Percentiles rank a stretch among this genome's conserved stretches.
Evolutionary conservation across 1,284 basidiomycete genomes (phyloP).

Genomic region (Butyriboletus regius): DNA sequence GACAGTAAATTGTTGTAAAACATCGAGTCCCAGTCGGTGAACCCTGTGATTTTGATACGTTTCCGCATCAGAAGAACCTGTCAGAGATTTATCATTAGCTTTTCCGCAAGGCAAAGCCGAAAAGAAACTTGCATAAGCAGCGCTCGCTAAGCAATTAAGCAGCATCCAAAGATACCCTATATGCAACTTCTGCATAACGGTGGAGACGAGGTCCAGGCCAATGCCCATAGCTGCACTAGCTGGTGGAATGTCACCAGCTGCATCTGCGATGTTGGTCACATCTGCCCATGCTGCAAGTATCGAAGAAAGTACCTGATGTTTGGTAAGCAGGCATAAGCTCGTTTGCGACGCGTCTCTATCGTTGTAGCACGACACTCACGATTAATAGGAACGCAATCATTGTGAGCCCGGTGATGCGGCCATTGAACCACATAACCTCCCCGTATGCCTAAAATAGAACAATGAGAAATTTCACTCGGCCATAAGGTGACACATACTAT

Average conservation of each 20-base stretch:
- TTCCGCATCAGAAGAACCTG: conserved; percentile 94
- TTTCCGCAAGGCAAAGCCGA: conserved; percentile 5
- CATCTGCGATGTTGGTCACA: conserved; percentile 51
- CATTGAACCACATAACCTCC: conserved; percentile 95
- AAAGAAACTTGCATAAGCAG: conserved; percentile 70
- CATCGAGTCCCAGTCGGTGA: conserved; percentile 99
- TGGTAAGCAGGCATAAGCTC: not conserved
- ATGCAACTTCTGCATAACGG: conserved; percentile 56
- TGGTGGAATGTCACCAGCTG: conserved; percentile 35
- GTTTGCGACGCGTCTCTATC: not conserved
- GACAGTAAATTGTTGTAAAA: conserved; percentile 98
- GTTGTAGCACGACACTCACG: conserved; percentile 44
- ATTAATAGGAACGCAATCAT: conserved; percentile 88
- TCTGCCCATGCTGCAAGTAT: conserved; percentile 95
- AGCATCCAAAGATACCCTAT: conserved; percentile 96
- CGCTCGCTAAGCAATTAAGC: conserved; percentile 84
- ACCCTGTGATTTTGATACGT: conserved; percentile 93
- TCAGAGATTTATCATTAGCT: not conserved
- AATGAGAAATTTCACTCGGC: conserved; percentile 3
- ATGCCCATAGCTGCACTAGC: conserved; percentile 38
- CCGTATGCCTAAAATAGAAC: conserved; percentile 71
- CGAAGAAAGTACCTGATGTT: conserved; percentile 76
- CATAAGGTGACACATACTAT: conserved; percentile 55
- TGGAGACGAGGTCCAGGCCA: conserved; percentile 42
- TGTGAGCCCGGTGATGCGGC: conserved; percentile 79